Evolutionary conservation across 2,329 filamentous ascomycete species (phyloP).

Genomic region (Neonectria faginata): DNA sequence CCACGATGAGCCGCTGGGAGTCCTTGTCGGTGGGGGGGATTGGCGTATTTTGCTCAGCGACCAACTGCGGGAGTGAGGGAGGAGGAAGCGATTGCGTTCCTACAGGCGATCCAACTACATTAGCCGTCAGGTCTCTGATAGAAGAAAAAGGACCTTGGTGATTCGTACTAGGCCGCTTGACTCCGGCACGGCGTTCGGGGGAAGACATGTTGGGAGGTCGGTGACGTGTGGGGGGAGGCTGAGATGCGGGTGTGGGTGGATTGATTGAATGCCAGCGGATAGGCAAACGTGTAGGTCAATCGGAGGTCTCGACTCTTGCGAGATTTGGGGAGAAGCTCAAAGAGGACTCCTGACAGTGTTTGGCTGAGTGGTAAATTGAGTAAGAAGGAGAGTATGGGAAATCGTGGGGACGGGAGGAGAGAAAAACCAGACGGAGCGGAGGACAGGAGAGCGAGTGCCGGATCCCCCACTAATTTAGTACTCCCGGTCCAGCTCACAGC

Average conservation of each 20-base stretch:
- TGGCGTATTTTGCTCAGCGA: slow-evolving; percentile 90
- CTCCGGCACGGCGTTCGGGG: slow-evolving; percentile 55
- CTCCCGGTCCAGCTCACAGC: not conserved
- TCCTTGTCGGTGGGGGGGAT: slow-evolving; percentile 91
- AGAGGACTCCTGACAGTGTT: not conserved
- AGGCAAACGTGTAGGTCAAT: not conserved
- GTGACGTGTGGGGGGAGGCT: slow-evolving; percentile 23
- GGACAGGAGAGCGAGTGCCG: not conserved
- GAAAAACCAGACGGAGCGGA: slow-evolving; percentile 16
- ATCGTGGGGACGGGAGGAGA: slow-evolving; percentile 8
- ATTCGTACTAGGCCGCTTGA: slow-evolving; percentile 58
- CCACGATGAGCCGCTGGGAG: slow-evolving; percentile 90
- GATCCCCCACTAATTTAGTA: not conserved
- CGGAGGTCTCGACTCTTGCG: not conserved
- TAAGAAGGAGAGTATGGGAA: not conserved
- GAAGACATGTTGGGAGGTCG: slow-evolving; percentile 51
- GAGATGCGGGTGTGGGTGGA: slow-evolving; percentile 23
- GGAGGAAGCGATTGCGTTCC: slow-evolving; percentile 96
- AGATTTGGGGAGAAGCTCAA: not conserved
- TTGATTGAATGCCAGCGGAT: slow-evolving; percentile 20
- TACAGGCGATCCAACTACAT: slow-evolving; percentile 51
- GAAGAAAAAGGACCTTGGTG: slow-evolving; percentile 10
- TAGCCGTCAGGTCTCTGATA: slow-evolving; percentile 26
- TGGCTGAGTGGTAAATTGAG: not conserved
- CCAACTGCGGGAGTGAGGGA: slow-evolving; percentile 88